These are phyloP conservation scores for Aspergillus piperis DNA, from an alignment of 2,329 filamentous ascomycete species.

Conservation along the genomic window DNA sequence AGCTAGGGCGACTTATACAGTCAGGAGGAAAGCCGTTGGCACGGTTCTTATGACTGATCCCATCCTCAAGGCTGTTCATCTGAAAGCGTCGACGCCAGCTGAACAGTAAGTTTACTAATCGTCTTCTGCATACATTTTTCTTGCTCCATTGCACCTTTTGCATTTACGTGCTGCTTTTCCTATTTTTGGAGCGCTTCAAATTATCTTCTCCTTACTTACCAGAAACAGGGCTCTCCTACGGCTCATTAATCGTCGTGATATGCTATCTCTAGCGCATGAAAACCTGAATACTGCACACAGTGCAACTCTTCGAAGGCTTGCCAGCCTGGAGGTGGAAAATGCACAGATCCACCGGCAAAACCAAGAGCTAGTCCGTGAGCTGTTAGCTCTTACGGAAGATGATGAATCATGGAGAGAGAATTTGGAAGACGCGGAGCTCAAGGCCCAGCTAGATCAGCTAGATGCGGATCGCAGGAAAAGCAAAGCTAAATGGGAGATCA, in stretches of 20 bases:
- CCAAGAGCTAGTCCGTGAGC: conserved; percentile 60
- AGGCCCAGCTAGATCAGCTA: conserved; percentile 58
- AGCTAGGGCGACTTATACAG: conserved; percentile 67
- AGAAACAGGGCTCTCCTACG: conserved; percentile 64
- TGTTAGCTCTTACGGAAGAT: conserved; percentile 65
- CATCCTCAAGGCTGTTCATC: conserved; percentile 74
- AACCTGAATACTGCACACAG: conserved; percentile 58
- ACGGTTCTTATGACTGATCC: conserved; percentile 72
- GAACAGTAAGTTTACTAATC: conserved; percentile 60
- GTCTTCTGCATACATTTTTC: not conserved
- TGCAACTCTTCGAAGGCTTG: conserved; percentile 55
- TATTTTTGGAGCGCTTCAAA: not conserved
- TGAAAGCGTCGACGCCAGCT: conserved; percentile 62
- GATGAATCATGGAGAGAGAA: conserved; percentile 54
- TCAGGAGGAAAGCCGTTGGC: conserved; percentile 69
- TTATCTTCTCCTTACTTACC: conserved; percentile 15
- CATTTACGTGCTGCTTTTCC: conserved; percentile 4
- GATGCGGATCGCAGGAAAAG: conserved; percentile 63
- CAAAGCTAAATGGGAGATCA: conserved; percentile 68
- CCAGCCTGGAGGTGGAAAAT: conserved; percentile 60
- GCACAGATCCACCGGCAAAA: conserved; percentile 62
- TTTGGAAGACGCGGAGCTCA: conserved; percentile 55
- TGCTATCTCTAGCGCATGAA: conserved; percentile 64
- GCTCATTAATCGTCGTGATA: conserved; percentile 67
- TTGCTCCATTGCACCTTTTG: not conserved